Evolutionary conservation across 2,329 filamentous ascomycete genomes (phyloP), one percentile per base, ranked within the genome.

Genomic region (Geoglossum cookeanum): DNA sequence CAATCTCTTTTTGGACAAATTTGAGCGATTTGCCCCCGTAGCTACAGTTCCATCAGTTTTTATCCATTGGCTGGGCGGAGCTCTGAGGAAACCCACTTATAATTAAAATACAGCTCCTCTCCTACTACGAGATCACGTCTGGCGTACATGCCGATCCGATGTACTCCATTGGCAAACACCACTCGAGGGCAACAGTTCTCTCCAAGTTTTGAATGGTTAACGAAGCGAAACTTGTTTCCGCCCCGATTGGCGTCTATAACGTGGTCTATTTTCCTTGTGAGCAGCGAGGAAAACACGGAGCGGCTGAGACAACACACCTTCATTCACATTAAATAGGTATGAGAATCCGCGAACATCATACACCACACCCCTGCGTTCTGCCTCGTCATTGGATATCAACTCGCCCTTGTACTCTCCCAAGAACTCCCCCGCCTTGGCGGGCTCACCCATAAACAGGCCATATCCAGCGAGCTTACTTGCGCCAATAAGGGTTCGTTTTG

Each of bases 371-470:
- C 85, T 76, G 3, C 85, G 78, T 29, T 86, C 79, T 3, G 80
- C 80, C 66, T 90, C 85, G 53, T 81, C 75, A 44, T 79, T 77
- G 3, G 79, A 81, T 58, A 91, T 83, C 9, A 88, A 74, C 66
- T 92, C 87, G 52, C 87, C 87, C 1, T 81, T 80, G 66, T 92
- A 92, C 66, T 92, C 87, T 35, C 85, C 84, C 17, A 92, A 74
- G 62, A 85, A 91, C n/a, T 85, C 82, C 56, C 83, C 80, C 59
- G 78, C 75, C 3, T 72, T 71, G 59, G 88, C 80, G 57, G 80
- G 73, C 64, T 87, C 81, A 3, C 81, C 83, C 1, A 83, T 76
- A 65, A 85, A 91, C 0, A 92, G 73, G 0, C 87, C 87, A 61
- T 88, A 87, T 0, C 87, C 87, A 57, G 83, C 79, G 2, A 90